These are phyloP conservation scores for Schwanniomyces yamadae DNA, from an alignment of 805 yeast species.

Conservation along the genomic window DNA sequence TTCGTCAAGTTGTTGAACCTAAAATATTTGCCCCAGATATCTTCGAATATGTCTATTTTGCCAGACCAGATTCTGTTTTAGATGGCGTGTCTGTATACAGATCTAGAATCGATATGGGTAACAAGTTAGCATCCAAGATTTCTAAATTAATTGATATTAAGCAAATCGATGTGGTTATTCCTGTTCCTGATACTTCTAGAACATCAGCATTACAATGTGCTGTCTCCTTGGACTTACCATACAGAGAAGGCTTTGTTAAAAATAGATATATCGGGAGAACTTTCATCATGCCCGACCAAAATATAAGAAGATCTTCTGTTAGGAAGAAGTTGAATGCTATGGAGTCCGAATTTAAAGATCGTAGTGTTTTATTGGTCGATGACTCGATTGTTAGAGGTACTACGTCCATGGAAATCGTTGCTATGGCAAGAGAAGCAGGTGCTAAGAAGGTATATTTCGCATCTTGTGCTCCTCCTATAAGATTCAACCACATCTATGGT, in stretches of 20 bases:
- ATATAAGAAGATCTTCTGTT: slow-evolving; percentile 89
- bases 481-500: slow-evolving; percentile 94
- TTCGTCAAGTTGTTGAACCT: slow-evolving; percentile 80
- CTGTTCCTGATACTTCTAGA: slow-evolving; percentile 98
- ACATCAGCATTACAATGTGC: slow-evolving; percentile 94
- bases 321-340: slow-evolving; percentile 94
- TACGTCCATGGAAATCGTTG: slow-evolving; percentile 92
- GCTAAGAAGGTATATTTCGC: slow-evolving; percentile 95
- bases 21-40: slow-evolving; percentile 88
- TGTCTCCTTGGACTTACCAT: slow-evolving; percentile 72
- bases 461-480: slow-evolving; percentile 96
- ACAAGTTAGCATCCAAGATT: slow-evolving; percentile 76
- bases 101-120: slow-evolving; percentile 92
- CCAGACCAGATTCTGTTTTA: slow-evolving; percentile 92
- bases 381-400: slow-evolving; percentile 98
- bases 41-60: slow-evolving; percentile 96
- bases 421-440: slow-evolving; percentile 99
- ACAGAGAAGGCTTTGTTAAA: slow-evolving; percentile 96
- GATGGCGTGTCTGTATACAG: slow-evolving; percentile 97
- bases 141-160: slow-evolving; percentile 32
- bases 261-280: slow-evolving; percentile 97
- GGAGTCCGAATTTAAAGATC: slow-evolving; percentile 85
- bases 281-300: slow-evolving; percentile 97
- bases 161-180: slow-evolving; percentile 89
- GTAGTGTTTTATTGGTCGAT: slow-evolving; percentile 86